These are phyloP conservation scores for Stropharia rugosoannulata DNA, from an alignment of 768 basidiomycete species.

Conservation along the genomic window DNA sequence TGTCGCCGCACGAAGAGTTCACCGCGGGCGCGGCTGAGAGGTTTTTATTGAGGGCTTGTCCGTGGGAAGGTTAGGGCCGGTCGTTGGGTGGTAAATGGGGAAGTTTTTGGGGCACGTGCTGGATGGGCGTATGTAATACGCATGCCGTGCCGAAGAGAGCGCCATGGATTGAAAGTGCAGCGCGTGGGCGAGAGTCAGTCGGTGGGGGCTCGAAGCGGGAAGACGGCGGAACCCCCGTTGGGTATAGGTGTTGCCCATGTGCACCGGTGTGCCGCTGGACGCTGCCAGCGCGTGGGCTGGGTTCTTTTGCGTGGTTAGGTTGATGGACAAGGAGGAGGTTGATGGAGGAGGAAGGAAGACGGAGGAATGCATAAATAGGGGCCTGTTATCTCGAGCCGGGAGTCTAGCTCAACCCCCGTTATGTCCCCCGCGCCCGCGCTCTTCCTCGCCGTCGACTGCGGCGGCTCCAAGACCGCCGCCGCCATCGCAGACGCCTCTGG, in stretches of 20 bases:
- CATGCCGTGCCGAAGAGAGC: no score
- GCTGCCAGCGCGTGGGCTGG: not conserved
- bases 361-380: not conserved
- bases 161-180: no score
- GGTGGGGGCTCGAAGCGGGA: no score
- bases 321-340: no score
- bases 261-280: not conserved
- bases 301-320: no score
- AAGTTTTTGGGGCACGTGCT: not conserved
- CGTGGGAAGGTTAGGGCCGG: conserved; percentile 44
- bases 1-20: conserved; percentile 74
- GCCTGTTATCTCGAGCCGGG: not conserved
- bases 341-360: no score
- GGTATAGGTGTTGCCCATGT: no score
- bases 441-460: conserved; percentile 85
- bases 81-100: not conserved
- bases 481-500: conserved; percentile 63
- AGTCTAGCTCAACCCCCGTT: not conserved
- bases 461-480: conserved; percentile 85
- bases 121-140: no score
- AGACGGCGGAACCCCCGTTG: no score
- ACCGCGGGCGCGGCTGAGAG: conserved; percentile 7
- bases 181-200: no score
- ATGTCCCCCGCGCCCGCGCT: conserved; percentile 42
- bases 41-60: conserved; percentile 12